A percentile compares a stretch with the other conserved stretches of the same genome.
These are phyloP conservation scores for Sisymbrium altissimum DNA, from an alignment of 345 rosid species.

Conservation along the genomic window DNA sequence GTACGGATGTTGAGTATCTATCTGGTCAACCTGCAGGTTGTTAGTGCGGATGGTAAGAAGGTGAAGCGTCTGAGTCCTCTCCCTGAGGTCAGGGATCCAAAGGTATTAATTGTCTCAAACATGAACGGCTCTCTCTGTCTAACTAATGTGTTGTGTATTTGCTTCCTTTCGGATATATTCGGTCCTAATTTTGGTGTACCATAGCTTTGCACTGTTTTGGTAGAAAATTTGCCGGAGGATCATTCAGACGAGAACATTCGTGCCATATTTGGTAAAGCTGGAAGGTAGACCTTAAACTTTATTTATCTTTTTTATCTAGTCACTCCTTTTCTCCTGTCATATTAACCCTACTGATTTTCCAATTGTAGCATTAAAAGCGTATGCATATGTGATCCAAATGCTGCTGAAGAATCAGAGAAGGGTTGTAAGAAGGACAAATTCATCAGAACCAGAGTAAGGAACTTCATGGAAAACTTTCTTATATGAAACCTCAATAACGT, in stretches of 20 bases:
- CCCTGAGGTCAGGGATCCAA: constrained; percentile 63
- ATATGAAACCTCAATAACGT: background rate
- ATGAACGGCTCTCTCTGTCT: background rate
- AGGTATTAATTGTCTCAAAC: constrained; percentile 48
- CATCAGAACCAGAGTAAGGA: constrained; percentile 59
- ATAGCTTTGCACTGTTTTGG: constrained; percentile 81
- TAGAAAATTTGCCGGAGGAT: constrained; percentile 90
- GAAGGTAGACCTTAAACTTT: constrained; percentile 51
- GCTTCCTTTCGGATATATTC: background rate
- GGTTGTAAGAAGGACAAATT: constrained; percentile 48
- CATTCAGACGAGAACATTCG: constrained; percentile 67
- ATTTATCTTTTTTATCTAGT: background rate
- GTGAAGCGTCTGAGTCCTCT: constrained; percentile 71
- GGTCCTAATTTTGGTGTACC: constrained; percentile 30
- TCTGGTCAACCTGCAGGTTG: constrained; percentile 45
- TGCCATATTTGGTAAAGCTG: constrained; percentile 66
- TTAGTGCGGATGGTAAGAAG: constrained; percentile 75
- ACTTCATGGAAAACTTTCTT: constrained; percentile 1
- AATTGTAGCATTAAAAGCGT: constrained; percentile 56
- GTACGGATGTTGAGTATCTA: constrained; percentile 15
- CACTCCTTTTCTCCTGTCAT: background rate
- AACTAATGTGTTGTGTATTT: background rate
- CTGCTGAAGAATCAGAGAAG: constrained; percentile 55
- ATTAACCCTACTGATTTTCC: background rate
- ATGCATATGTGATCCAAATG: constrained; percentile 54